These are phyloP conservation scores for Tolypocladium sp. DNA, from an alignment of 2,329 filamentous ascomycete genomes.

Conservation along the genomic window DNA sequence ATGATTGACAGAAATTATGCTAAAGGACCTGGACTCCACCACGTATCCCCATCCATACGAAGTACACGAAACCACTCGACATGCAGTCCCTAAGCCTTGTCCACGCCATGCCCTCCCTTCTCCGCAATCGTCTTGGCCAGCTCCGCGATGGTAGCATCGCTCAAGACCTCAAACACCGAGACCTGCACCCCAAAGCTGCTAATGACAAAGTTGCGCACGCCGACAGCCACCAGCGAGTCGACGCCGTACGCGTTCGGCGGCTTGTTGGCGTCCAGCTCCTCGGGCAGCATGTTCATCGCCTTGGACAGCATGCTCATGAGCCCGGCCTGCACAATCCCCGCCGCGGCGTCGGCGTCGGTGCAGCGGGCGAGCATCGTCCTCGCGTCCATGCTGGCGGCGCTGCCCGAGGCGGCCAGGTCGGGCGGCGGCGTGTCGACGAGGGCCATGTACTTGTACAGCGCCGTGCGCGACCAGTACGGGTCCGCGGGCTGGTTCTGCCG, in stretches of 20 bases:
- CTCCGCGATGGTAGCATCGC: conserved; percentile 29
- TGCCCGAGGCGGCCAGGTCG: conserved; percentile 12
- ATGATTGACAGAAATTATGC: neutral
- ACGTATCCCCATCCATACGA: neutral
- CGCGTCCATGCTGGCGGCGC: conserved; percentile 12
- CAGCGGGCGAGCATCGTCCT: conserved; percentile 23
- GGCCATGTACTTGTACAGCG: conserved; percentile 39
- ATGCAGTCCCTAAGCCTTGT: neutral
- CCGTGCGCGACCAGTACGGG: conserved; percentile 43
- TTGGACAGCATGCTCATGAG: conserved; percentile 31
- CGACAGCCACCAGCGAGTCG: conserved; percentile 44
- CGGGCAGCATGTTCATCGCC: conserved; percentile 33
- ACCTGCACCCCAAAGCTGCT: conserved; percentile 33
- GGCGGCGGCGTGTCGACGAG: conserved; percentile 33
- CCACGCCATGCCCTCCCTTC: conserved; percentile 18
- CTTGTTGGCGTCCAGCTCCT: conserved; percentile 32
- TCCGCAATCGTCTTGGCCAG: conserved; percentile 25
- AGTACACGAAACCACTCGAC: neutral
- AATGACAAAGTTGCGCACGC: conserved; percentile 40
- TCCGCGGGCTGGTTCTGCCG: conserved; percentile 41
- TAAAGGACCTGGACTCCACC: neutral
- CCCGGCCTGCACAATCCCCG: conserved; percentile 23
- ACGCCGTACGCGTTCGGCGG: conserved; percentile 38
- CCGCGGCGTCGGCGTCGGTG: conserved; percentile 16
- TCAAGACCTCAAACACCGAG: conserved; percentile 38